phyloP scores from a whole-genome alignment of 331 rosid genomes.

The Saraca asoca region DNA sequence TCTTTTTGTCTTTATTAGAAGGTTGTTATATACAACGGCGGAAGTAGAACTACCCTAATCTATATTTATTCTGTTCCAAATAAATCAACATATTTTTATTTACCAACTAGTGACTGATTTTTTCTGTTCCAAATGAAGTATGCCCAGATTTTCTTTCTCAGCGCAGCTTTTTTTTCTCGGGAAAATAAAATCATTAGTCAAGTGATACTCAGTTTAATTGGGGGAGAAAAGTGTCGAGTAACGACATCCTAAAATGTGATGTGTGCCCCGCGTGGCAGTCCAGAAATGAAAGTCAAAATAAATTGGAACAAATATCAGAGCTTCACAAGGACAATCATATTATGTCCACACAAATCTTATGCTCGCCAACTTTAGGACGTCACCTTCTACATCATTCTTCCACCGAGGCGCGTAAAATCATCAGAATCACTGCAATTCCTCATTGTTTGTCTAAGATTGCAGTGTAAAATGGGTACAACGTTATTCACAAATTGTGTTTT shows the following conservation, averaged over 20 bases:
- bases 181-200: no score
- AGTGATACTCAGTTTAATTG: no score
- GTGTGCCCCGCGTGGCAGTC: slow-evolving; percentile 45
- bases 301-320: slow-evolving; percentile 4
- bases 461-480: slow-evolving; percentile 62
- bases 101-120: no score
- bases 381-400: slow-evolving; percentile 30
- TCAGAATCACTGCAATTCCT: not conserved
- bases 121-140: no score
- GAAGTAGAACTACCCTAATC: no score
- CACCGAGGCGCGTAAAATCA: slow-evolving; percentile 13
- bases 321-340: slow-evolving; percentile 3
- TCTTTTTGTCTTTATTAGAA: no score
- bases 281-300: slow-evolving; percentile 4
- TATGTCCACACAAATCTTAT: slow-evolving; percentile 50
- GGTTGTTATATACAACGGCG: no score
- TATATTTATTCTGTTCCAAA: no score
- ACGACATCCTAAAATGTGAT: not conserved
- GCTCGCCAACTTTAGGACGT: slow-evolving; percentile 13
- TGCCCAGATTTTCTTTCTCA: no score
- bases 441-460: not conserved
- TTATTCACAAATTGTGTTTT: slow-evolving; percentile 50
- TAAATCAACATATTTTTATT: no score
- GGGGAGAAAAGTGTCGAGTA: no score
- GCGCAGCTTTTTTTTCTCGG: no score